phyloP scores from a whole-genome alignment of 805 yeast genomes.

The Ogataea paraovalis region DNA sequence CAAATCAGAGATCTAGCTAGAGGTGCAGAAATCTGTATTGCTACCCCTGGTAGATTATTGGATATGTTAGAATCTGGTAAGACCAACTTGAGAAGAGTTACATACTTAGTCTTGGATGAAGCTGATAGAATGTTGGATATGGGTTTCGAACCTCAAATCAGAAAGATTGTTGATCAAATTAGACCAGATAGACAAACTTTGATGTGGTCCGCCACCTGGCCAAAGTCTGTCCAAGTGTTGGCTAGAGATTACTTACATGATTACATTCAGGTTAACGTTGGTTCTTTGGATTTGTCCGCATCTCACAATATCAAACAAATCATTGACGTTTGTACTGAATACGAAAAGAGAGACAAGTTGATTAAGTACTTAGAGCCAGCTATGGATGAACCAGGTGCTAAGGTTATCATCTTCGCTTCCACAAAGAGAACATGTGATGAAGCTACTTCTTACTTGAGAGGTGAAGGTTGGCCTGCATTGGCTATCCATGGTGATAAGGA shows the following conservation, averaged over 20 bases:
- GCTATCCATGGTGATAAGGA: conserved; percentile 99
- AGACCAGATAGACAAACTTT: conserved; percentile 99
- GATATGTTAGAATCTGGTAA: conserved; percentile 95
- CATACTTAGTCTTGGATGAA: conserved; percentile 95
- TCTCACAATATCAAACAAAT: conserved; percentile 93
- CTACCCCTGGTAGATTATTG: conserved; percentile 98
- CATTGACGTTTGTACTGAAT: conserved; percentile 87
- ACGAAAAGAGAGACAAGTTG: conserved; percentile 90
- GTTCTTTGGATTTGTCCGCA: conserved; percentile 93
- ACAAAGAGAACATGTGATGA: conserved; percentile 98
- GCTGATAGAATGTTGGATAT: conserved; percentile 99
- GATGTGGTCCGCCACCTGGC: conserved; percentile 99
- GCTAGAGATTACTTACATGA: conserved; percentile 89
- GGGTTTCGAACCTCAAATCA: conserved; percentile 99
- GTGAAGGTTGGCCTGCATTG: conserved; percentile 98
- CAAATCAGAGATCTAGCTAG: conserved; percentile 94
- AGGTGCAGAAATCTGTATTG: conserved; percentile 94
- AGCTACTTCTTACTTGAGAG: conserved; percentile 83
- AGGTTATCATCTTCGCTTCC: conserved; percentile 87
- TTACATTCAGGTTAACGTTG: conserved; percentile 94
- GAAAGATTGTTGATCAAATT: conserved; percentile 93
- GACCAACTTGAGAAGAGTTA: conserved; percentile 93
- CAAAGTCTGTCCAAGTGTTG: conserved; percentile 91
- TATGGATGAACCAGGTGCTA: conserved; percentile 65
- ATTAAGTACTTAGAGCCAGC: conserved; percentile 79